Evolutionary conservation across 208 protist species (phyloP), one percentile per base, ranked within the genome.

Genomic region (Leishmania arabica): DNA sequence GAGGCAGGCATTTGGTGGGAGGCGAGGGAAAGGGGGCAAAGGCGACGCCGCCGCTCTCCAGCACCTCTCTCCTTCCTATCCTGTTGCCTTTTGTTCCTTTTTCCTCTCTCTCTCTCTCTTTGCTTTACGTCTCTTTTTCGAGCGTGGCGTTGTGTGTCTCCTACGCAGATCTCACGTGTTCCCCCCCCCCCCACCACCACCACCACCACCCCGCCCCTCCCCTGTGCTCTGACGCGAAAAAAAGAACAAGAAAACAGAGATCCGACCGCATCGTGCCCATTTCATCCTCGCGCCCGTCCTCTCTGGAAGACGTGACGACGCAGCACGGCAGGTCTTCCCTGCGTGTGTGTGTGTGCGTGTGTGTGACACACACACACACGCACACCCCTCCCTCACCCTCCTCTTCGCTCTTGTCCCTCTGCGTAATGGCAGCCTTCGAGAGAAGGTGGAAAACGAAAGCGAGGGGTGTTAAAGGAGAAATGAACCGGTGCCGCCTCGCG

Each of bases 151-250:
- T 31, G 9, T 21, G 60, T 31, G 11, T 37, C 6, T 15, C 60
- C 60, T 37, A 37, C 11, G 24, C 24, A 4, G n/a, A 37, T 37
- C 2, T 19, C n/a, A 34, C 53, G 17, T 56, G 53, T 56, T 17
- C 53, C 11, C 60, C n/a, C n/a, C n/a, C n/a, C n/a, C n/a, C n/a
- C n/a, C n/a, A n/a, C n/a, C n/a, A n/a, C n/a, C n/a, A n/a, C n/a
- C n/a, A n/a, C n/a, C n/a, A n/a, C 9, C n/a, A 73, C 80, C 79
- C 75, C n/a, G 37, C 77, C 51, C 70, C 65, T 77, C 72, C 17
- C 47, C 73, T 31, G 34, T 53, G n/a, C 76, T 78, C 58, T 53
- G 34, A 42, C 9, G 4, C 34, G 13, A 24, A 42, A 69, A 42
- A 15, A 27, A 65, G 37, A 66, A 66, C 6, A 8, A 37, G 31